Conservation (phyloP, 495 filamentous ascomycete species). For the Cladorrhinum samala region DNA sequence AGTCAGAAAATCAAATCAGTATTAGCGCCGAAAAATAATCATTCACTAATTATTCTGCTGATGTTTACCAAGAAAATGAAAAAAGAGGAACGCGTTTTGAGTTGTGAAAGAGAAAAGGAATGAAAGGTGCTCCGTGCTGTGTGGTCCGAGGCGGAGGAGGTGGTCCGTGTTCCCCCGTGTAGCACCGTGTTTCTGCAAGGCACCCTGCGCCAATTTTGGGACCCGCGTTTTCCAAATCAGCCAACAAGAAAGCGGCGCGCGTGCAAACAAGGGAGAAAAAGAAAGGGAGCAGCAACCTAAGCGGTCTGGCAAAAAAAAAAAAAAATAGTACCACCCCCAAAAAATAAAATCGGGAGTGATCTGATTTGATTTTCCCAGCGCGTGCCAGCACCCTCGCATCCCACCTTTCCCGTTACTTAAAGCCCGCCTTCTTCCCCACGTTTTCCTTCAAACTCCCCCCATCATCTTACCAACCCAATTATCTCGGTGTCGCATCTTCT, state of each 20-base stretch:
- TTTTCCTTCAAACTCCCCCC: constrained; percentile 29
- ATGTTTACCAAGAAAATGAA: neutral
- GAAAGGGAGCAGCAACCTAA: no score
- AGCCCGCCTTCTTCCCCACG: constrained; percentile 40
- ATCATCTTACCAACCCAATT: constrained; percentile 15
- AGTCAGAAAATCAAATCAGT: constrained; percentile 4
- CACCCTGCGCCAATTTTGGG: constrained; percentile 1
- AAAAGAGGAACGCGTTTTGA: neutral
- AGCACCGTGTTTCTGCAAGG: constrained; percentile 6
- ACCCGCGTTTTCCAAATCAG: constrained; percentile 15
- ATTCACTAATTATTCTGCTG: no score
- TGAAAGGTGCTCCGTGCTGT: neutral
- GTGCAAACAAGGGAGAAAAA: no score
- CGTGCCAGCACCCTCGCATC: constrained; percentile 7
- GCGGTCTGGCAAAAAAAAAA: constrained; percentile 1
- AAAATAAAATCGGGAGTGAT: constrained; percentile 24
- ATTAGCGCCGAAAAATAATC: constrained; percentile 6
- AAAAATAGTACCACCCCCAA: constrained; percentile 15
- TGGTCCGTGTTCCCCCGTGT: neutral
- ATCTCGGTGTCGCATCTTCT: constrained; percentile 7
- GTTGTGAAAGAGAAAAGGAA: neutral
- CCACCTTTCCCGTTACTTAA: constrained; percentile 30
- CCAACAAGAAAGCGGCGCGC: constrained; percentile 1
- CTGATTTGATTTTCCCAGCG: constrained; percentile 40
- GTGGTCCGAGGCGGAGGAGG: constrained; percentile 10